Base-by-base conservation (phyloP, 805 yeast species). In the Candida chilensis region DNA sequence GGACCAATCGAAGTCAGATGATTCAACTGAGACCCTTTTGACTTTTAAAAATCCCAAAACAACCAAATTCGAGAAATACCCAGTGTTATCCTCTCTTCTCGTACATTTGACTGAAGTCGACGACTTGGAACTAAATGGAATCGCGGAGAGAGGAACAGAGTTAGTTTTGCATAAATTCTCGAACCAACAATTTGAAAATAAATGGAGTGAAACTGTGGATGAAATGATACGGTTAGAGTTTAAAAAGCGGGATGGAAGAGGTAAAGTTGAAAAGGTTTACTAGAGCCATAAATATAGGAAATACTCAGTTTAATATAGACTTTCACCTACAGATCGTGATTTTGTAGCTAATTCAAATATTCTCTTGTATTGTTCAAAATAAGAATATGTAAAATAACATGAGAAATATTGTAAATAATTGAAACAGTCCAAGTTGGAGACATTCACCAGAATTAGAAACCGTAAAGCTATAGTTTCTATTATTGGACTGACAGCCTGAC, bases 101-200 rank as follows among this genome's bases (percentile, higher is more conserved):
- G 32, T 40, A 2, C 41, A 53, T 25, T 68, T 71, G 4, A 57
- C 65, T 20, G 41, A 62, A 8, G 48, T 67, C 18, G 35, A 54
- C 2, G 57, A 56, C 1, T 40, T 40, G 1, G 66, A 60, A 14
- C 57, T 67, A 32, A 34, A 42, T 2, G 41, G 37, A 3, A 68
- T 71, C 41, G 60, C 82, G 12, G 36, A 46, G 8, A 49, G 71
- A 24, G 87, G 71, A 5, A 40, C 45, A 27, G 45, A 52, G n/a
- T 48, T 67, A 35, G 74, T 64, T 8, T 36, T 52, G 18, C 60
- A 65, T 30, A 67, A 71, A 46, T 84, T 85, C 44, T 73, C 85
- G 4, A 83, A 82, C 45, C 54, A 52, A 13, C 60, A 54, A 16
- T 84, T 84, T 45, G 69, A 62, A 22, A 39, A 37, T 5, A 52